These are phyloP conservation scores for Diaporthe longicolla DNA, from an alignment of 2,329 filamentous ascomycete species.

Conservation along the genomic window DNA sequence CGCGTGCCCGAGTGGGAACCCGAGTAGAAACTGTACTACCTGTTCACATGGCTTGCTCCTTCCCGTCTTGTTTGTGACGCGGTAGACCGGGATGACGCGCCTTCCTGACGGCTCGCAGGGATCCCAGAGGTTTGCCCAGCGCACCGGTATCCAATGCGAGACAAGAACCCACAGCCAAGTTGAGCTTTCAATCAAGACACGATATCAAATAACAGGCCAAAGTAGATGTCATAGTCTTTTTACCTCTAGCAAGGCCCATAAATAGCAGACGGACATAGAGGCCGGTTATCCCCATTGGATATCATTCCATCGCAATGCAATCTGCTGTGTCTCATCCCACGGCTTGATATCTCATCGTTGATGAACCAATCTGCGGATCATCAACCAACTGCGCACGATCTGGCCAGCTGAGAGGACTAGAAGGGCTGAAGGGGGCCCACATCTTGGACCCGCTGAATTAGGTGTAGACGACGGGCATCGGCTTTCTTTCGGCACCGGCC, in stretches of 20 bases:
- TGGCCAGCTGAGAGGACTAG: background rate
- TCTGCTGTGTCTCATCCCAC: background rate
- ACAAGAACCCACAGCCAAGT: background rate
- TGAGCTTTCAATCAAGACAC: background rate
- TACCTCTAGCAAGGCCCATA: background rate
- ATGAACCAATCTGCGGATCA: too few relatives aligned
- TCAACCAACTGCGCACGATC: too few relatives aligned
- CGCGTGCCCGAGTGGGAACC: constrained; percentile 6
- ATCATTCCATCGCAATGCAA: too few relatives aligned
- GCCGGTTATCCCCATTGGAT: background rate
- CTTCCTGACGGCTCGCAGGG: constrained; percentile 6
- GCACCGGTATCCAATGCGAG: background rate
- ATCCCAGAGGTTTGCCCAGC: constrained; percentile 8
- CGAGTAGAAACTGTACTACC: background rate
- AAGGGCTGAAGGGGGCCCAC: background rate
- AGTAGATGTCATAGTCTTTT: background rate
- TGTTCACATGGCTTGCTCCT: constrained; percentile 12
- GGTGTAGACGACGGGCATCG: constrained; percentile 1
- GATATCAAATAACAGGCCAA: background rate
- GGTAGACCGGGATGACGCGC: constrained; percentile 33
- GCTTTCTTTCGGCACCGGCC: constrained; percentile 27
- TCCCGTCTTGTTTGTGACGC: constrained; percentile 31
- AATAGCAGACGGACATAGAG: background rate
- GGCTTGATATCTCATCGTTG: too few relatives aligned
- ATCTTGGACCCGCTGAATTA: background rate